Percentiles rank a stretch among this genome's conserved stretches.
Evolutionary conservation across 2,329 filamentous ascomycete species (phyloP).

Genomic region (Aspergillus sp.): DNA sequence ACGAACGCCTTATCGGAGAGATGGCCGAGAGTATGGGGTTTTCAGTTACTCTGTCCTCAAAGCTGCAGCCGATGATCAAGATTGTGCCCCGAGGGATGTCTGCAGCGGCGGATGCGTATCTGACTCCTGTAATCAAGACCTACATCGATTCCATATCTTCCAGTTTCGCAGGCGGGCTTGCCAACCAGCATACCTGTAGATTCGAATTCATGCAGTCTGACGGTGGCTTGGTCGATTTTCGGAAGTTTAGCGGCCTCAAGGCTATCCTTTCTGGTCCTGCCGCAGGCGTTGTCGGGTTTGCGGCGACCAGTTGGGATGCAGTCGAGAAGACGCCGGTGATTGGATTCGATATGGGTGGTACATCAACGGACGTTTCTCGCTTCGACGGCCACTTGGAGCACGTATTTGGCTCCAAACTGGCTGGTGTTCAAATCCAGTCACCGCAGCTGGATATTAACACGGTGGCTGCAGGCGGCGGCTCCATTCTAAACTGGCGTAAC

Average conservation of each 20-base stretch:
- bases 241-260: conserved; percentile 75
- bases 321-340: conserved; percentile 82
- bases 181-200: conserved; percentile 68
- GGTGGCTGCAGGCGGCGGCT: conserved; percentile 77
- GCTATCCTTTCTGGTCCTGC: conserved; percentile 89
- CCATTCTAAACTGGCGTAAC: conserved; percentile 76
- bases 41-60: conserved; percentile 72
- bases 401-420: conserved; percentile 90
- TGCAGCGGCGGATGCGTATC: conserved; percentile 75
- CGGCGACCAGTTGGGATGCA: conserved; percentile 84
- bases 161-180: conserved; percentile 77
- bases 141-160: conserved; percentile 59
- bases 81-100: conserved; percentile 75
- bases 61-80: conserved; percentile 85
- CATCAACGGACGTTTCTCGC: conserved; percentile 82
- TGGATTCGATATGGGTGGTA: conserved; percentile 95
- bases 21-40: conserved; percentile 80
- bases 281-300: conserved; percentile 92
- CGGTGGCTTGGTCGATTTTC: conserved; percentile 61
- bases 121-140: conserved; percentile 75
- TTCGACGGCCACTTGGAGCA: conserved; percentile 89
- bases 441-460: conserved; percentile 95
- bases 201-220: conserved; percentile 98
- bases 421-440: conserved; percentile 89
- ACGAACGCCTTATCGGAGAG: conserved; percentile 76